Evolutionary conservation across 2,329 filamentous ascomycete genomes (phyloP), one percentile per base, ranked within the genome.

Genomic region (Scleromitrula shiraiana): DNA sequence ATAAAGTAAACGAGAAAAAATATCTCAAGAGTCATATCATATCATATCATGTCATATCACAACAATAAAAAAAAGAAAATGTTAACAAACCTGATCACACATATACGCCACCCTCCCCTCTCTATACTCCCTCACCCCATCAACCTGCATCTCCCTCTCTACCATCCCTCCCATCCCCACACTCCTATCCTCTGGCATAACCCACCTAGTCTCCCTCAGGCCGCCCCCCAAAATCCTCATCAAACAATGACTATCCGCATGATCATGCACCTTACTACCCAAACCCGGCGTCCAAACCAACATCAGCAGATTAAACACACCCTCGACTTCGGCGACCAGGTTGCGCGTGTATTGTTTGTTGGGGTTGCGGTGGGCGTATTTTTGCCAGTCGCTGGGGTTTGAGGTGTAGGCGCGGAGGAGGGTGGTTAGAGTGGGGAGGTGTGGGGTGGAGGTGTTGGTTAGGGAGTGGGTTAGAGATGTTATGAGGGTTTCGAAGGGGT

Each of bases 271-370:
- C 9, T 85, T 83, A 59, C 85, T 91, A 30, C 78, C 78, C 68
- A 88, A 88, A 43, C 85, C 85, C 0, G 90, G 89, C 14, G 82
- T 83, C 90, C 90, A 96, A 32, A 95, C 89, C 33, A 95, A 78
- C 40, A 95, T 79, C 53, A 95, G 77, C 52, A 76, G 55, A 55
- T 76, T 76, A 61, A 72, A 73, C 50, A 75, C 70, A 5, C 80
- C 88, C 56, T 95, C 95, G 2, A 88, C 87, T 62, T 89, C 83
- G 61, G 93, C 87, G 37, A 96, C 88, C 3, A 95, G 76, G 63
- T 96, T 95, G 44, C 90, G 73, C 9, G 90, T 96, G 65, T 95
- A 96, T 5, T 77, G 76, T 59, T 82, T 75, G 50, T 72, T 77
- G 19, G 69, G 60, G 59, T 94, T 83, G 17, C 75, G 76, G 58